Conservation (phyloP, 257 asterid genomes). For the Mitragyna speciosa region DNA sequence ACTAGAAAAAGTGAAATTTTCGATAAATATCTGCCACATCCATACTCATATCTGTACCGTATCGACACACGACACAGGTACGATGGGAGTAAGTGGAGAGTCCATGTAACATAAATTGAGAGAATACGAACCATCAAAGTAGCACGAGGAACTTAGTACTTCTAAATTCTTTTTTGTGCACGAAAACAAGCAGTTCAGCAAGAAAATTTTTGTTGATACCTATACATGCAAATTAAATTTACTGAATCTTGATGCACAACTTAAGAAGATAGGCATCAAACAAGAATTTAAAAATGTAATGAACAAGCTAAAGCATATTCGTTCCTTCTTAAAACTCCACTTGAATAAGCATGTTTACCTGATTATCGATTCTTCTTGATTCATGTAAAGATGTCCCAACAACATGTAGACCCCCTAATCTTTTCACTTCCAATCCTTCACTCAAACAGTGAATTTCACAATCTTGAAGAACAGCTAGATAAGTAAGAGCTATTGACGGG, state of each 20-base stretch:
- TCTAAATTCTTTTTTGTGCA: neutral
- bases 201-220: neutral
- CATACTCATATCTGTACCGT: no score
- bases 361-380: conserved; percentile 97
- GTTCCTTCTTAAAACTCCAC: conserved; percentile 11
- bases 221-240: neutral
- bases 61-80: no score
- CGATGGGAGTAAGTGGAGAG: no score
- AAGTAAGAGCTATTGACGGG: conserved; percentile 86
- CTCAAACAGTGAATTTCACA: conserved; percentile 74
- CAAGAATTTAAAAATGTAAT: neutral
- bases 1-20: no score
- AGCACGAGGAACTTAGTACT: neutral
- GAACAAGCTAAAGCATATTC: neutral
- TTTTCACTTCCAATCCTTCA: conserved; percentile 93
- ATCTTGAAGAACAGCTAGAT: conserved; percentile 76
- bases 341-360: conserved; percentile 45
- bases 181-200: neutral
- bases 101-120: no score
- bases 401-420: conserved; percentile 95
- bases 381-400: conserved; percentile 97
- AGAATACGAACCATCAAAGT: neutral
- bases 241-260: neutral
- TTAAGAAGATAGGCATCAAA: neutral
- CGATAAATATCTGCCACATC: no score